Base-by-base conservation (phyloP, 2,329 filamentous ascomycete species). In the Xylariomycetidae sp. region DNA sequence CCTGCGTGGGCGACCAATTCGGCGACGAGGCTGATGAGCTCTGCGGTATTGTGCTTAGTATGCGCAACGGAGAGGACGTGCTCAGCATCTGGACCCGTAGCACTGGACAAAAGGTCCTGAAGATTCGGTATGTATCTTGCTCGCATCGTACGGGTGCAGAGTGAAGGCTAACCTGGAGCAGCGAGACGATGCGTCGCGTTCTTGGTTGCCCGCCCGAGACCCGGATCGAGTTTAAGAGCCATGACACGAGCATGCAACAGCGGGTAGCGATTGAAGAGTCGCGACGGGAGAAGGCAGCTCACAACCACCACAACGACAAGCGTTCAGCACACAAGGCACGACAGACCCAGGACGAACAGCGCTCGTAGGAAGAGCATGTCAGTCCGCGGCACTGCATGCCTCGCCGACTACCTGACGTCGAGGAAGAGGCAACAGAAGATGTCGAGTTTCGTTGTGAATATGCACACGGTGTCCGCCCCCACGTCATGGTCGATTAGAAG, bases 21-120 rank as follows among this genome's bases (percentile, higher is more conserved):
- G 76, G 79, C 32, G 92, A 96, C 55, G 89, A 88, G 23, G 79
- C 82, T 31, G 90, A 96, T 49, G 90, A 98, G 59, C 83, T 98
- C 25, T 98, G 90, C 55, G 92, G 92, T 39, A 87, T 85, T 34
- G 92, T 98, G 19, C 73, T 98, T 26, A 96, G 89, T 58, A 85
- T 98, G 43, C 76, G 92, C 42, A 94, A 89, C 53, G 90, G 89
- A 26, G 92, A 98, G 65, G 92, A 98, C 57, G 93, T 96, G 42
- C 74, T 98, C 60, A 95, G 88, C 65, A 88, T 98, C 56, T 98
- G 92, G 92, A 94, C 89, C 35, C 85, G 88, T 60, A 92, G 86
- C 51, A 86, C 94, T 54, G 90, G 88, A 27, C 87, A 88, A 43
- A 81, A 87, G 52, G 93, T 95, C 60, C 83, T 96, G 50, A 95